Evolutionary conservation across 345 rosid genomes (phyloP), one percentile per base, ranked within the genome.

Genomic region (Moricandia arvensis): DNA sequence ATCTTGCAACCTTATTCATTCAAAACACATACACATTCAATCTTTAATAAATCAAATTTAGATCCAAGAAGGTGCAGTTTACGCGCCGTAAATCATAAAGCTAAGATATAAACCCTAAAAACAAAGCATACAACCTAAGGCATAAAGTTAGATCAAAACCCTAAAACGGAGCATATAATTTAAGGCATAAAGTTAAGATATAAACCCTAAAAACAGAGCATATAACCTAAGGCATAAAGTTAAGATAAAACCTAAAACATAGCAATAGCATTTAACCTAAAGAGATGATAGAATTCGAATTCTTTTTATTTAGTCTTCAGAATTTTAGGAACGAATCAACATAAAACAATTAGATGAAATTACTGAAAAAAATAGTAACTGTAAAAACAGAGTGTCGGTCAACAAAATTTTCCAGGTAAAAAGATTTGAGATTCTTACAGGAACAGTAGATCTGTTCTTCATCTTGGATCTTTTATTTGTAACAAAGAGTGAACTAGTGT

Each of bases 1-100:
- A 80, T 76, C 99, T 90, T 43, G 97, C 95, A 61, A 86, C 88
- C 99, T 94, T 41, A n/a, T 38, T 41, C 58, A 69, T 37, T 35
- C 59, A 78, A 47, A 64, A 3, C 24, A 7, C 57, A 49, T 0
- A n/a, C 16, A 49, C 1, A 16, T 49, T 16, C 3, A n/a, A 49
- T 49, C 24, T 16, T 45, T 45, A 41, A 11, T 15, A n/a, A 47
- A 15, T 15, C 24, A 2, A 49, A 49, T 49, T 49, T 1, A 49
- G 24, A 49, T 49, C 57, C 24, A 47, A 49, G 16, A 49, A 49
- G 17, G 18, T 7, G 57, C 24, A 47, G 12, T 47, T 3, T n/a
- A 15, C 15, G 51, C 24, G 37, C 37, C 6, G 8, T 33, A 29
- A 33, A 33, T 33, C 37, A 33, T 33, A 5, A 21, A 21, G 24